Evolutionary conservation across 2,329 filamentous ascomycete genomes (phyloP).

Genomic region (Pyrenophora seminiperda): DNA sequence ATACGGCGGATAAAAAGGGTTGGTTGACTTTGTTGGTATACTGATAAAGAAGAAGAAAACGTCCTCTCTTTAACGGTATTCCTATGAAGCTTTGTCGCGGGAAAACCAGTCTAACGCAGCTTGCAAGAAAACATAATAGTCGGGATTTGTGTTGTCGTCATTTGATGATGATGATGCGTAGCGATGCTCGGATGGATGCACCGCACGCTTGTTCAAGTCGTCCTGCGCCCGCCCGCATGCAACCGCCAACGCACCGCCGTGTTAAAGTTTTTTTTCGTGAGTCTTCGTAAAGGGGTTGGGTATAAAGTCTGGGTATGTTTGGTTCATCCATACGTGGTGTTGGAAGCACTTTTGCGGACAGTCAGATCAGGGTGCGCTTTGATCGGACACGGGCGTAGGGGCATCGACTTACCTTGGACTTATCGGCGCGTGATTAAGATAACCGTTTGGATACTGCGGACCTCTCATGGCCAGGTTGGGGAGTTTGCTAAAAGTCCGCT

Average conservation of each 20-base stretch:
- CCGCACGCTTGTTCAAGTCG: no score
- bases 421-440: conserved; percentile 19
- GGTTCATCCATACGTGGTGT: conserved; percentile 20
- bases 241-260: no score
- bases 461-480: conserved; percentile 7
- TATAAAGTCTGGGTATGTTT: neutral
- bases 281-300: neutral
- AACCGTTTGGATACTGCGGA: conserved; percentile 7
- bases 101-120: neutral
- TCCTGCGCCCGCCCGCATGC: no score
- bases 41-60: no score
- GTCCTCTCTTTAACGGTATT: no score
- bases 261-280: neutral
- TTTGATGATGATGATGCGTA: neutral
- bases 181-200: neutral
- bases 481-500: conserved; percentile 29
- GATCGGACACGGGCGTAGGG: neutral
- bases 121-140: neutral
- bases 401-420: conserved; percentile 17
- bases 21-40: no score
- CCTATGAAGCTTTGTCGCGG: neutral
- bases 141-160: neutral
- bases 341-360: conserved; percentile 15
- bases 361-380: conserved; percentile 3
- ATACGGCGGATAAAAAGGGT: no score